Evolutionary conservation across 352 stramenopile species (phyloP), one percentile per base, ranked within the genome.

Genomic region (Pythium sukuiense): DNA sequence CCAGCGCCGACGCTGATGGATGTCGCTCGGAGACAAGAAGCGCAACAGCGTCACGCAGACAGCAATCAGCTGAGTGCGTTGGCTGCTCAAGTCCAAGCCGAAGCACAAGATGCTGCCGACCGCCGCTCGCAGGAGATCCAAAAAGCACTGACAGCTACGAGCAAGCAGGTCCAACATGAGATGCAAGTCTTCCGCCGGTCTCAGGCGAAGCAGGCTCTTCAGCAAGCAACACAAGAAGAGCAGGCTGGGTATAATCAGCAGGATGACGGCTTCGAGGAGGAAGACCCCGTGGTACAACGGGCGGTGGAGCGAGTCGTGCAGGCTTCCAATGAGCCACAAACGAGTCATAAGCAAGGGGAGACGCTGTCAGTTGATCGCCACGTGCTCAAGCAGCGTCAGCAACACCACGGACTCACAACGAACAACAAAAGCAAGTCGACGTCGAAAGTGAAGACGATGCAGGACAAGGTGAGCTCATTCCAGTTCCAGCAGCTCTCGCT

Each of bases 391-490:
- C 70, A 75, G 37, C 70, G 70, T 5, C 50, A 76, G 33, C 39
- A 53, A 7, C 53, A 16, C 1, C 59, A 75, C 56, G 66, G 62
- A 1, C 61, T 76, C 8, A 26, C 27, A 29, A 27, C 26, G 4
- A 45, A 63, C 11, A 70, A 30, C n/a, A 30, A 5, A 6, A 52
- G 57, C 56, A 76, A 72, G 27, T 66, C 69, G 24, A 70, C 63
- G 26, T 66, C 58, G 6, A 78, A 78, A 46, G 57, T 61, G 1
- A 73, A 74, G 43, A 75, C 80, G 6, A 76, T 88, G 60, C 77
- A 86, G 14, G 75, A 90, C 45, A 73, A 83, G 48, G 68, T 92
- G 11, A 89, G 79, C 48, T 61, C 67, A 16, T 90, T 87, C 69
- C 83, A 92, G 68, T 74, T 78, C 49, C 52, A 80, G 14, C 79